Evolutionary conservation across 345 rosid genomes (phyloP), one percentile per base, ranked within the genome.

Genomic region (Dipteronia sinensis): DNA sequence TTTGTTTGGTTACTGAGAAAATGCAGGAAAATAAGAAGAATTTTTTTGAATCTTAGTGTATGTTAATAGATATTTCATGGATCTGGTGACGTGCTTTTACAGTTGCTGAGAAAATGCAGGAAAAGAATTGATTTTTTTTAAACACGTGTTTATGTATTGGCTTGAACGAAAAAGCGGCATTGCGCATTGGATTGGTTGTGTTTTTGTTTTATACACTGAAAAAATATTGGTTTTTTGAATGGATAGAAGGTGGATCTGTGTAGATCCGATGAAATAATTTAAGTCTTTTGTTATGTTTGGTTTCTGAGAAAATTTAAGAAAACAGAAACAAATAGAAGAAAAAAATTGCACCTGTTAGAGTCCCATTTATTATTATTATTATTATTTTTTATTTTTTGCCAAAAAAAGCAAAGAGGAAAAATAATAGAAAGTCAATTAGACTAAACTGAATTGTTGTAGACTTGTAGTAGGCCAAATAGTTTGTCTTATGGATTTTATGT

Each of bases 261-360:
- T 77, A 69, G 81, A 83, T 87, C 81, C 80, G 72, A 64, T 75
- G 40, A 8, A 34, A 15, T 64, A 22, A 40, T 56, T 66, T 44
- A 15, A 58, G 61, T 25, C 34, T 65, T 64, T 13, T 7, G 10
- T 40, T 42, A 17, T 47, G 4, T 68, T 49, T 67, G 17, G 38
- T 13, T 31, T 40, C 31, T 69, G 6, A 34, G 34, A 74, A 22
- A 25, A 34, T 72, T 31, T 27, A 1, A 49, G 31, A 75, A 75
- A 75, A 2, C 12, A 62, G 27, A 62, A 29, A 47, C 7, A 27
- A 38, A 34, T 12, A 7, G 3, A 72, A 40, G 13, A 49, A 46
- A 13, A 13, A 7, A 53, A 53, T 53, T 16, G 58, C n/a, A 53
- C 1, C 6, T 49, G 22, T 13, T 49, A 3, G 34, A 31, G 34